Evolutionary conservation across 164 flowering plant genomes (phyloP), one percentile per base, ranked within the genome.

Genomic region (Akebia trifoliata): DNA sequence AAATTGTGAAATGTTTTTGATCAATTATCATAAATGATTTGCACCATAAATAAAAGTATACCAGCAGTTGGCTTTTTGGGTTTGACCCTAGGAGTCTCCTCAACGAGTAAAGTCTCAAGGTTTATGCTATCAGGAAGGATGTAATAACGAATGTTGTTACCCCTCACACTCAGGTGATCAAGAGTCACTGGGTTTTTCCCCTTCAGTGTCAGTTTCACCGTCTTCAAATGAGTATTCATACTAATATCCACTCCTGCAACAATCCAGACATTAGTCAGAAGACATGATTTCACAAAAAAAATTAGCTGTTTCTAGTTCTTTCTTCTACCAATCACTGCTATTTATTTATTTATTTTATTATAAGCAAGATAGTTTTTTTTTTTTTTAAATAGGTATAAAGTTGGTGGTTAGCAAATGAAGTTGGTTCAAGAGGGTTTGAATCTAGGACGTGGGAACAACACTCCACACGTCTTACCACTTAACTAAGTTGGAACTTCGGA

Each of bases 61-160:
- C 97, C 97, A 44, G 90, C 84, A 75, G 83, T 73, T 38, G 97
- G 78, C 78, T 90, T 90, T 79, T 85, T 90, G 37, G 97, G 97
- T 76, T 90, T 90, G 59, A 90, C 82, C 67, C 86, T 78, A 7
- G 97, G 97, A 17, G 95, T 78, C 71, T 90, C 97, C 68, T 90
- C 92, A 2, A 86, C 92, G 61, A 90, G 73, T 56, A 90, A 66
- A 11, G 97, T 90, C 74, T 90, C 97, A 7, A 90, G 86, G 63
- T 90, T 90, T 64, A 86, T 68, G 77, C 95, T 86, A 69, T 90
- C 97, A 43, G 97, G 97, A 36, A 90, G 88, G 60, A 90, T 90
- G 56, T 83, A 86, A 52, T 90, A 85, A 2, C 97, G 80, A 38
- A 90, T 86, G 59, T 86, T 90, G 78, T 82, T 90, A 30, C 97